Base-by-base conservation (phyloP, 192 early-diverging fungal species). In the Globomyces pollinis-pini region DNA sequence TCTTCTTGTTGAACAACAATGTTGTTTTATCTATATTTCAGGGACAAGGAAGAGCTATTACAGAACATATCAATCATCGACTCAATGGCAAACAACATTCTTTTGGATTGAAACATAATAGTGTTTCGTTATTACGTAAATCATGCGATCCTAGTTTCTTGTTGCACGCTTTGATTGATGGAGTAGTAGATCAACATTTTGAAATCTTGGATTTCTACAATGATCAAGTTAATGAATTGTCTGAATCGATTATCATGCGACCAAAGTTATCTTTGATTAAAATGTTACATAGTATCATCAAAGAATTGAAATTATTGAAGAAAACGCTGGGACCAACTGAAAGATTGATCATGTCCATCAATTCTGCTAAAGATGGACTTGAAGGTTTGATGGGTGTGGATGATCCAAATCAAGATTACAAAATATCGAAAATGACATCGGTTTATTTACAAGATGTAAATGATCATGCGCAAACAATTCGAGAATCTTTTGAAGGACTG, bases 1-100 rank as follows among this genome's bases (percentile, higher is more conserved):
- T 67, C n/a, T 70, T 70, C 33, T 36, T 70, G 64, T 5, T 62
- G 12, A 42, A 59, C n/a, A 62, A 62, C 20, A 60, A 54, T 12
- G 61, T 38, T 11, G 13, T 71, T 23, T 29, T 71, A 15, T 59
- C 61, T 15, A 69, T 71, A 21, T 71, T 71, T 38, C 68, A 67
- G 47, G 20, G 50, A 16, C 50, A 60, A 15, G 68, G 68, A 2
- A 33, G 38, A 12, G 33, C 41, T 3, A 36, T 32, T n/a, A 57
- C 50, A 5, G 36, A 28, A 20, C 49, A 61, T 9, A 63, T 71
- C 20, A 57, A 51, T 31, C 28, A 18, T 2, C 54, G 67, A 3
- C 31, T 71, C 31, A 39, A 38, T 23, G 11, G 29, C 47, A 21
- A 52, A 56, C 3, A 49, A 42, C 21, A 71, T 51, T 8, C 33